Conservation (phyloP, 2,329 filamentous ascomycete genomes). For the Aspergillus uvarum region DNA sequence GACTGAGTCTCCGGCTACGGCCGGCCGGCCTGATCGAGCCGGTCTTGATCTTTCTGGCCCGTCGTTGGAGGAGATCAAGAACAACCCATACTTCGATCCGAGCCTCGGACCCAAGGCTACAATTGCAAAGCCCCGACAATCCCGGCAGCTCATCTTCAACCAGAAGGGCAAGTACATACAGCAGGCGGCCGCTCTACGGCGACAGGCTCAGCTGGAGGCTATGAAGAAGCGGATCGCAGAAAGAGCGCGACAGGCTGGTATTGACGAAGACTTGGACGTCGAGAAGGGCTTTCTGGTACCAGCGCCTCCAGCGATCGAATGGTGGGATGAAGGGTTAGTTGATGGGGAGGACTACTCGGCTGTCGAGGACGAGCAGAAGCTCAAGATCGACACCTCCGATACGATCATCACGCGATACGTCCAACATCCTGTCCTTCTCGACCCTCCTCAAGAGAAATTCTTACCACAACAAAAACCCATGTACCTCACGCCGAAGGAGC, state of each 20-base stretch:
- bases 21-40: conserved; percentile 45
- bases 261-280: conserved; percentile 84
- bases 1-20: conserved; percentile 43
- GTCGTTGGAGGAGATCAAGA: conserved; percentile 58
- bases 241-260: conserved; percentile 82
- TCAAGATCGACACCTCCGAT: conserved; percentile 76
- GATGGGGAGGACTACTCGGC: conserved; percentile 71
- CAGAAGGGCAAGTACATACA: conserved; percentile 96
- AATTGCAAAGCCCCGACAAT: conserved; percentile 62
- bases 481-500: conserved; percentile 87
- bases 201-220: conserved; percentile 83
- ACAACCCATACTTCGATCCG: conserved; percentile 82
- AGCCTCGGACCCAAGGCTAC: conserved; percentile 61
- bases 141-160: conserved; percentile 83
- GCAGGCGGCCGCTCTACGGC: conserved; percentile 83
- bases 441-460: conserved; percentile 87
- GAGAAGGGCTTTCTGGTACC: conserved; percentile 89
- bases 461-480: conserved; percentile 79
- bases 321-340: conserved; percentile 93
- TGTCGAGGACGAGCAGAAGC: conserved; percentile 62
- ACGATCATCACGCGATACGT: conserved; percentile 87
- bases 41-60: conserved; percentile 59
- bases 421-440: conserved; percentile 86
- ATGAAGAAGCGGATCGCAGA: conserved; percentile 94
- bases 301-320: conserved; percentile 83